These are phyloP conservation scores for Hypomontagnella monticulosa DNA, from an alignment of 495 filamentous ascomycete species.

Conservation along the genomic window DNA sequence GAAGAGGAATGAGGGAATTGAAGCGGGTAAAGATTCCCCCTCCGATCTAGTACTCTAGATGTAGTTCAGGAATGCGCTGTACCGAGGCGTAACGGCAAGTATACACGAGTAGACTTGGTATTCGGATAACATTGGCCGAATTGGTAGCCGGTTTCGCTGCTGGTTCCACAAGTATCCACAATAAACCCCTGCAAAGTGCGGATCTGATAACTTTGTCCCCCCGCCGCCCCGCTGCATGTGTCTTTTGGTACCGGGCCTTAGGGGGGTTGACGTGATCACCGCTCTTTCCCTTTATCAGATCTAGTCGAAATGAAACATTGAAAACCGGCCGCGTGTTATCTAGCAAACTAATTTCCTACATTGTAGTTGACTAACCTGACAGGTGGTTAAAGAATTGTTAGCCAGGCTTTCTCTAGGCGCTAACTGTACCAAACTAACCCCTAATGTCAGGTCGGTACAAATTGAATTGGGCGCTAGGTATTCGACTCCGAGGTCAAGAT, in stretches of 20 bases:
- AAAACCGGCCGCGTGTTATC: background rate
- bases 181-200: constrained; percentile 34
- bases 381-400: background rate
- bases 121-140: constrained; percentile 25
- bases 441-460: constrained; percentile 5
- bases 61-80: constrained; percentile 1
- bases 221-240: constrained; percentile 18
- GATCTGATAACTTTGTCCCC: constrained; percentile 45
- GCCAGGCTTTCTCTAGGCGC: background rate
- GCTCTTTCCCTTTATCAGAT: constrained; percentile 37
- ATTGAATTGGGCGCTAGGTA: too few species aligned
- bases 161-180: background rate
- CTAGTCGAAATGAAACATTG: constrained; percentile 26
- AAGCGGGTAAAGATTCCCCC: constrained; percentile 10
- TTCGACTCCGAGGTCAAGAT: too few species aligned
- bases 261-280: constrained; percentile 39
- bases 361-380: too few species aligned
- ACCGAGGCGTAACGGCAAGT: constrained; percentile 21
- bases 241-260: constrained; percentile 1
- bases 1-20: background rate
- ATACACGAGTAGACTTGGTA: constrained; percentile 7
- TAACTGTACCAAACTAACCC: background rate
- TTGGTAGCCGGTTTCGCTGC: constrained; percentile 29
- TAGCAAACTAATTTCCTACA: background rate
- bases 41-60: background rate